Conservation (phyloP, 768 basidiomycete species). For the Trametes villosa region DNA sequence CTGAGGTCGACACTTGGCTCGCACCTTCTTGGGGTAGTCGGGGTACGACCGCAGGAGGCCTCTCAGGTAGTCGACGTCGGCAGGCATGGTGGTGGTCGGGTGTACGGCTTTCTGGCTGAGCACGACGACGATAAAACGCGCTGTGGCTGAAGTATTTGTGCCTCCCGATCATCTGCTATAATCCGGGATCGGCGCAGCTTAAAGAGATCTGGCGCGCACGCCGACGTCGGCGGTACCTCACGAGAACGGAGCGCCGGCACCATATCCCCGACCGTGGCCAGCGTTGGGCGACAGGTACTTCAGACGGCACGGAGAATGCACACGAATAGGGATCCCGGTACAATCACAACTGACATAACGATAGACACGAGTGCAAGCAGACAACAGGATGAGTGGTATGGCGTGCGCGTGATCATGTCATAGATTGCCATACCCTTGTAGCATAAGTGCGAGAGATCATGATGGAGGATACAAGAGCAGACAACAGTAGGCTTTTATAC, state of each 20-base stretch:
- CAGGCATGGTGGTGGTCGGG: conserved; percentile 46
- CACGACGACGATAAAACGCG: not conserved
- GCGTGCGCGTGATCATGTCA: conserved; percentile 36
- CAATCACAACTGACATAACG: conserved; percentile 8
- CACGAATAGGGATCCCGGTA: not conserved
- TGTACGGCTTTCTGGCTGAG: not conserved
- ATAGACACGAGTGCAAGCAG: not conserved
- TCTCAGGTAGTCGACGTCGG: conserved; percentile 75
- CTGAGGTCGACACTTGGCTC: conserved; percentile 6
- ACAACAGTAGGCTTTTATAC: conserved; percentile 63
- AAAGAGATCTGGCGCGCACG: too few species aligned
- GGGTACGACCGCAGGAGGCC: conserved; percentile 61
- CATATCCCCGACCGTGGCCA: too few species aligned
- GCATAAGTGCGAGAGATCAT: conserved; percentile 40
- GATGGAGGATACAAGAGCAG: conserved; percentile 42
- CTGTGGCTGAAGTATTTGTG: conserved; percentile 1
- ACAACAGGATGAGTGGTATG: conserved; percentile 5
- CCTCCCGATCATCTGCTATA: not conserved
- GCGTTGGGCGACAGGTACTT: too few species aligned
- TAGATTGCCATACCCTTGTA: conserved; percentile 46
- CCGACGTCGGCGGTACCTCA: too few species aligned
- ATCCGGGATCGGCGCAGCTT: not conserved
- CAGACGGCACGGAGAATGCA: not conserved
- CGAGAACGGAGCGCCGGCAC: too few species aligned
- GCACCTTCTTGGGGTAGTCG: conserved; percentile 91